phyloP scores from a whole-genome alignment of 1,139 yeast species.

The Candida tunisiensis region DNA sequence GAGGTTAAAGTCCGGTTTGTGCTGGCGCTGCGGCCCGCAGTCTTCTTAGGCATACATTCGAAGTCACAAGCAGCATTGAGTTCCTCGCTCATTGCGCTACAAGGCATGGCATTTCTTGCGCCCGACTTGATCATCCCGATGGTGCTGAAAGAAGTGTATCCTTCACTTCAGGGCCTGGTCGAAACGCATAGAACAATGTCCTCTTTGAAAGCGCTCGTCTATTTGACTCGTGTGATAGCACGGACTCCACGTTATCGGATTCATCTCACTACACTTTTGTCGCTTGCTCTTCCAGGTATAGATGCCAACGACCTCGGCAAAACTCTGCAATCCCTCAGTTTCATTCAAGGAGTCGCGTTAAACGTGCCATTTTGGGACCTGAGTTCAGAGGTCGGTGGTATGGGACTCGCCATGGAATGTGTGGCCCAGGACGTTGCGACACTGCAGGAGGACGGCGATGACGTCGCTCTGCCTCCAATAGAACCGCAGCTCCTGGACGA shows the following conservation, averaged over 20 bases:
- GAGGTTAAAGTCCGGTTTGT: constrained; percentile 35
- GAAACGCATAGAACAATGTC: constrained; percentile 70
- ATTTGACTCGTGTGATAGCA: constrained; percentile 53
- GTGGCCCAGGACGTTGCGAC: constrained; percentile 30
- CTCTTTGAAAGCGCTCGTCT: constrained; percentile 53
- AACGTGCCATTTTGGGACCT: constrained; percentile 42
- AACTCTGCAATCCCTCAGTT: constrained; percentile 52
- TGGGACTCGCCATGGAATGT: constrained; percentile 53
- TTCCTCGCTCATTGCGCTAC: constrained; percentile 43
- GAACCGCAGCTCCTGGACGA: constrained; percentile 13
- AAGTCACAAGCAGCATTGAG: constrained; percentile 44
- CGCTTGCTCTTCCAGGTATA: constrained; percentile 61
- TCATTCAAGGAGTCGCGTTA: constrained; percentile 55
- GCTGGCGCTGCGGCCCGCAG: constrained; percentile 35
- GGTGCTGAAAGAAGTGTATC: constrained; percentile 61
- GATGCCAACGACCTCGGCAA: constrained; percentile 78
- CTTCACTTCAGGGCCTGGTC: constrained; percentile 61
- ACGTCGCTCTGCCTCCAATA: constrained; percentile 1
- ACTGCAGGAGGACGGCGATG: constrained; percentile 12
- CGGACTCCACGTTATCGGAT: constrained; percentile 50
- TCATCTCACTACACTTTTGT: constrained; percentile 60
- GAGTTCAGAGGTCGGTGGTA: constrained; percentile 22
- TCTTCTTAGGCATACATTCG: constrained; percentile 66
- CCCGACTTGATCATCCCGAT: constrained; percentile 48
- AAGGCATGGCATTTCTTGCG: constrained; percentile 44